phyloP scores from a whole-genome alignment of 192 early-diverging fungal genomes.

The Umbelopsis sp. region DNA sequence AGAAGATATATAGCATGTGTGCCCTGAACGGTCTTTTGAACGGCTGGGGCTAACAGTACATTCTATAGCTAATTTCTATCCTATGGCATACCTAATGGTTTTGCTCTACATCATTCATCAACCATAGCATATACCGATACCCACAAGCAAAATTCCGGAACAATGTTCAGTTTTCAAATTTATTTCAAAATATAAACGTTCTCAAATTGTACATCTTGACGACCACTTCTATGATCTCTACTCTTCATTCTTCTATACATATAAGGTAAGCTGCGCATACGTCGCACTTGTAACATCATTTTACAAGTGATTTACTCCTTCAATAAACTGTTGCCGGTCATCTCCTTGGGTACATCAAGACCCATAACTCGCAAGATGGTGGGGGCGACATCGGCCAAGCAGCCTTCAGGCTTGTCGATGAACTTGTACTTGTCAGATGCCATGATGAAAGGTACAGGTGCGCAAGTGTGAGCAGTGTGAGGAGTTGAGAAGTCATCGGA shows the following conservation, averaged over 20 bases:
- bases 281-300: neutral
- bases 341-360: slow-evolving; percentile 89
- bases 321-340: slow-evolving; percentile 83
- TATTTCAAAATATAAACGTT: too few relatives aligned
- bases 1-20: too few relatives aligned
- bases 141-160: too few relatives aligned
- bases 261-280: neutral
- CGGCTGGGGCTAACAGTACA: too few relatives aligned
- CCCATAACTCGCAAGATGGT: slow-evolving; percentile 94
- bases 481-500: slow-evolving; percentile 80
- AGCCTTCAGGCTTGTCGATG: slow-evolving; percentile 57
- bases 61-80: too few relatives aligned
- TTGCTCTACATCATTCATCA: too few relatives aligned
- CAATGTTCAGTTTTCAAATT: too few relatives aligned
- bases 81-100: too few relatives aligned
- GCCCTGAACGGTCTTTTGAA: too few relatives aligned
- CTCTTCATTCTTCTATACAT: neutral
- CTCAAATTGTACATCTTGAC: too few relatives aligned
- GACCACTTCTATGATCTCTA: too few relatives aligned
- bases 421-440: slow-evolving; percentile 59
- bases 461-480: slow-evolving; percentile 96
- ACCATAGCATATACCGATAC: too few relatives aligned
- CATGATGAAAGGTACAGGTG: slow-evolving; percentile 93
- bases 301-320: slow-evolving; percentile 30
- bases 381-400: slow-evolving; percentile 96